Evolutionary conservation across 1,139 yeast genomes (phyloP).

Genomic region (Zygoascus hellenicus): DNA sequence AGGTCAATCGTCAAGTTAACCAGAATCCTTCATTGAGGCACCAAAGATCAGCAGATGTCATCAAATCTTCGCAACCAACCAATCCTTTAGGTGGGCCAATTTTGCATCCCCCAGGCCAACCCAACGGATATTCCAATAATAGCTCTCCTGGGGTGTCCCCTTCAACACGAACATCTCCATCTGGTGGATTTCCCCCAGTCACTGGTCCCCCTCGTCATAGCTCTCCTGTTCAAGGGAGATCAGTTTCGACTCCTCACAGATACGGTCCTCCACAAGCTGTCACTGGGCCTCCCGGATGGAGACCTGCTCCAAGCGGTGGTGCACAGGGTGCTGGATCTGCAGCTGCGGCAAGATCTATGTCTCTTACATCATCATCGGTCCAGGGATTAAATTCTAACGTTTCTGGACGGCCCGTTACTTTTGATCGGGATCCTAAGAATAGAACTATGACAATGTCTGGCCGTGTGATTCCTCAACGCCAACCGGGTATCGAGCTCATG

Average conservation of each 20-base stretch:
- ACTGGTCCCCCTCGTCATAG: background rate
- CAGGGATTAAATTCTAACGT: background rate
- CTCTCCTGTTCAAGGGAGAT: background rate
- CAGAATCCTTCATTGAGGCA: background rate
- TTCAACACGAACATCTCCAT: background rate
- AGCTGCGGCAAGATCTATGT: conserved; percentile 20
- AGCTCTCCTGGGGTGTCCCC: conserved; percentile 1
- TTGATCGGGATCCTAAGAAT: conserved; percentile 20
- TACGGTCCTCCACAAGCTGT: background rate
- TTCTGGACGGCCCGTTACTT: conserved; percentile 7
- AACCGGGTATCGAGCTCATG: conserved; percentile 10
- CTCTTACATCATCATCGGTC: conserved; percentile 19
- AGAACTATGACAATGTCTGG: conserved; percentile 28
- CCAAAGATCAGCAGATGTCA: conserved; percentile 1
- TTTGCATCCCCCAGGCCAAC: background rate
- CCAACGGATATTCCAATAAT: background rate
- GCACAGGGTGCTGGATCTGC: background rate
- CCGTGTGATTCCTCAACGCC: conserved; percentile 29
- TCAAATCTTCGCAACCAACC: background rate
- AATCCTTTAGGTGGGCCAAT: background rate
- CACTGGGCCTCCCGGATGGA: conserved; percentile 7
- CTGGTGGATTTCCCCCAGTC: background rate
- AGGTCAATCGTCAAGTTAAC: background rate
- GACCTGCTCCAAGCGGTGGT: conserved; percentile 13
- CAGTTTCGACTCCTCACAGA: conserved; percentile 1